Evolutionary conservation across 192 early-diverging fungal genomes (phyloP).

Genomic region (Linnemannia exigua): DNA sequence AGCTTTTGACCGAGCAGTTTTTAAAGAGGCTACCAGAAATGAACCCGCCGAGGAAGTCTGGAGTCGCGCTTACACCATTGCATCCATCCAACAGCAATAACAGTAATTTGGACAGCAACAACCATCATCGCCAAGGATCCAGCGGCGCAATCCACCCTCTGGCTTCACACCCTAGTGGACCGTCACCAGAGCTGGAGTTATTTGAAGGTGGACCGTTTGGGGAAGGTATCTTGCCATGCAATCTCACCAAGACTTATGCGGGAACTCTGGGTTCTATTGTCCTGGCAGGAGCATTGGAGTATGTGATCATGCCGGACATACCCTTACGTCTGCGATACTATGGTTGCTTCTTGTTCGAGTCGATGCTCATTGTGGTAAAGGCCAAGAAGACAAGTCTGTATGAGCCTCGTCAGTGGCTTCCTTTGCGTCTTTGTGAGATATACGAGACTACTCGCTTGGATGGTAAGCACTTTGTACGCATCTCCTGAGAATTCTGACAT

Average conservation of each 20-base stretch:
- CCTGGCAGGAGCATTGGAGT: conserved; percentile 62
- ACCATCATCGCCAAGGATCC: not conserved
- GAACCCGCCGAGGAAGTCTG: conserved; percentile 19
- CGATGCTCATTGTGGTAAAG: conserved; percentile 71
- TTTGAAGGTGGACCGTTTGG: conserved; percentile 14
- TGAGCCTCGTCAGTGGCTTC: conserved; percentile 77
- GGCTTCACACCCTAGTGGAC: not conserved
- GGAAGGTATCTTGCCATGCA: conserved; percentile 17
- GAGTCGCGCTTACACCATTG: not conserved
- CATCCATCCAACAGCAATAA: conserved; percentile 4
- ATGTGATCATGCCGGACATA: conserved; percentile 54
- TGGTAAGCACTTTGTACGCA: conserved; percentile 24
- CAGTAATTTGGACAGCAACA: not conserved
- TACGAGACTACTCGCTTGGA: conserved; percentile 60
- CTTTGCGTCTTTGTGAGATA: conserved; percentile 69
- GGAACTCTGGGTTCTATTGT: conserved; percentile 55
- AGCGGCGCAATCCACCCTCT: not conserved
- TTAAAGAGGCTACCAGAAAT: conserved; percentile 39
- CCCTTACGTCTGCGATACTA: conserved; percentile 61
- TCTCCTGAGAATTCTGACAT: not conserved
- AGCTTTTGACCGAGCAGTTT: conserved; percentile 49
- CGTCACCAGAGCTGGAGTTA: not conserved
- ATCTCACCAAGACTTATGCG: conserved; percentile 52
- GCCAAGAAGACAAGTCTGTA: conserved; percentile 63
- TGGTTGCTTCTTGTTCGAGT: conserved; percentile 75